phyloP scores from a whole-genome alignment of 1,284 basidiomycete species.

The Singerocomus inundabilis region DNA sequence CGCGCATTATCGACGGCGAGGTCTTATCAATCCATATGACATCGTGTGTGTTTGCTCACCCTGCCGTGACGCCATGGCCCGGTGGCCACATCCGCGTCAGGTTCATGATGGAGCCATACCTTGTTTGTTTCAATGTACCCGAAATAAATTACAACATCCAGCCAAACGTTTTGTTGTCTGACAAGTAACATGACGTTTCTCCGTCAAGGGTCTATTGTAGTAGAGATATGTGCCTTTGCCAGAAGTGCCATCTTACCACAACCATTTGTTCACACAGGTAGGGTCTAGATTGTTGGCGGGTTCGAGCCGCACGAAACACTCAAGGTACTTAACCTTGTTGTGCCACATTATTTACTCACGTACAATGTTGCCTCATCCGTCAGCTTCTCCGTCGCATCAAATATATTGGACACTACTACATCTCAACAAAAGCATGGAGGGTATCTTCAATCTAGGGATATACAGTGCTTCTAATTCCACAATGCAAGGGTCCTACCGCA shows the following conservation, averaged over 20 bases:
- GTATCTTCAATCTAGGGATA: constrained; percentile 28
- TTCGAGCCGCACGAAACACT: neutral
- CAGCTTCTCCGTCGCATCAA: neutral
- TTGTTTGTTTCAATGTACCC: neutral
- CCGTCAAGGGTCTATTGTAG: neutral
- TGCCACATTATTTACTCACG: constrained; percentile 15
- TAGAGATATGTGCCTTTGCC: neutral
- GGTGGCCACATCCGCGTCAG: constrained; percentile 1
- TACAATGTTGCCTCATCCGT: constrained; percentile 1
- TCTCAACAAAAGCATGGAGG: constrained; percentile 10
- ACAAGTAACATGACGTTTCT: constrained; percentile 2
- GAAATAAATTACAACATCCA: constrained; percentile 8
- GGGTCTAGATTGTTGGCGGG: neutral
- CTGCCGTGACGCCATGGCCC: neutral
- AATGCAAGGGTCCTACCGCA: constrained; percentile 15
- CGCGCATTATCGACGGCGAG: constrained; percentile 10
- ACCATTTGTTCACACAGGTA: neutral
- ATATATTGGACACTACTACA: neutral
- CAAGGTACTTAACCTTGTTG: neutral
- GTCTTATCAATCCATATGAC: constrained; percentile 10
- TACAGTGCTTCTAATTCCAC: constrained; percentile 24
- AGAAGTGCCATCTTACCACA: neutral
- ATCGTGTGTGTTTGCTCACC: neutral
- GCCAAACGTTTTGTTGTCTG: neutral
- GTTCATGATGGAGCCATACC: constrained; percentile 5